Evolutionary conservation across 2,329 filamentous ascomycete species (phyloP).

Genomic region (Colletotrichum higginsianum): DNA sequence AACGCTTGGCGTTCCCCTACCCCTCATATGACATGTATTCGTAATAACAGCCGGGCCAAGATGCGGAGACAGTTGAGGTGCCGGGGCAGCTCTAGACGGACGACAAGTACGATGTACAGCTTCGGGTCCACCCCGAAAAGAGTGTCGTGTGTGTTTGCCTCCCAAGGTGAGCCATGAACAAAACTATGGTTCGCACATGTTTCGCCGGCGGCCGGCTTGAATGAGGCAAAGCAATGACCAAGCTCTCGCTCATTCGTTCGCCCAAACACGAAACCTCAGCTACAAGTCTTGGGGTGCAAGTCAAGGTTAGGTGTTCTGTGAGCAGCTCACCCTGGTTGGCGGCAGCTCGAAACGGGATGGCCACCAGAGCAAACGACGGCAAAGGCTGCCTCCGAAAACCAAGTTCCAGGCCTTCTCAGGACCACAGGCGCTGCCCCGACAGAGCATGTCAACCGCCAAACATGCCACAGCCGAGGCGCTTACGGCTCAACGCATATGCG

Average conservation of each 20-base stretch:
- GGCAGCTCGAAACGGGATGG: slow-evolving; percentile 12
- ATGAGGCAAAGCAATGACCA: neutral
- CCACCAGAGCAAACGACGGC: neutral
- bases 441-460: neutral
- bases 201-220: neutral
- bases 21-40: neutral
- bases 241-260: slow-evolving; percentile 25
- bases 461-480: neutral
- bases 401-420: neutral
- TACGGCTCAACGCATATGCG: neutral
- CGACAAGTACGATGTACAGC: slow-evolving; percentile 4
- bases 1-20: slow-evolving; percentile 18
- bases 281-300: slow-evolving; percentile 10
- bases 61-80: slow-evolving; percentile 6
- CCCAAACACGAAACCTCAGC: slow-evolving; percentile 7
- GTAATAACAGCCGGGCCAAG: slow-evolving; percentile 5
- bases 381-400: slow-evolving; percentile 2
- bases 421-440: neutral
- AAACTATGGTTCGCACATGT: no score
- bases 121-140: neutral
- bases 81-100: slow-evolving; percentile 18
- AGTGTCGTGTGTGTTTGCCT: neutral
- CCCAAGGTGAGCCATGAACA: neutral
- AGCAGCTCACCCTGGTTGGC: neutral
- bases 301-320: neutral